Base-by-base conservation (phyloP, 148 eudicot genomes). In the Vaccinium darrowii region DNA sequence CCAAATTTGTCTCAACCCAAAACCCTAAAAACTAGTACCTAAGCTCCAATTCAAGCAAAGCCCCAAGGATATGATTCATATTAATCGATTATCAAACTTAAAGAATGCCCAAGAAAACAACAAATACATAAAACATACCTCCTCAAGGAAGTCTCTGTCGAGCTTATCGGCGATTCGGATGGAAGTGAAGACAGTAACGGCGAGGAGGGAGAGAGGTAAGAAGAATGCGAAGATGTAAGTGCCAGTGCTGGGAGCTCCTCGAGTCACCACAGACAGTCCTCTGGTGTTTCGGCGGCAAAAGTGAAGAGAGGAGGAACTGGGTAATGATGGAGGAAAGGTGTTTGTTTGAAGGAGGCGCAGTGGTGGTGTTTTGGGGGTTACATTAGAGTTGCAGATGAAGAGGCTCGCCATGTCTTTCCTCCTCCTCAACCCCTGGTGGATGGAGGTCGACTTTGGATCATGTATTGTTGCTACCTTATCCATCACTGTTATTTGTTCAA, bases 171-270 rank as follows among this genome's bases (percentile, higher is more conserved):
- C 93, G 47, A 95, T 88, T 81, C 88, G 86, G 47, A 88, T 80
- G 58, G 98, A 89, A 49, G 95, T 81, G 83, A 94, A 87, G 78
- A 90, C 88, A 30, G 98, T 95, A 50, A 91, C 73, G 23, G 88
- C 95, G 80, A 95, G 90, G 78, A 95, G 98, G 86, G 98, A 91
- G 80, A 95, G 86, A 1, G 98, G 98, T 39, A 95, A 88, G 1
- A 90, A 88, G 65, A 95, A 90, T 1, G 98, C 98, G 67, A 94
- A 92, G 33, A 94, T 57, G 39, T 85, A 91, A 80, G 88, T 91
- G 77, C 53, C 89, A 54, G 88, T 62, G 84, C 91, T 87, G n/a
- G 96, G 98, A 5, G 90, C 96, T 11, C 93, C 98, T 5, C 93
- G 90, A 8, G 94, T 92, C 33, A 92, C 88, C 33, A 88, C 86